A percentile compares a stretch with the other conserved stretches of the same genome.
phyloP scores from a whole-genome alignment of 2,329 filamentous ascomycete species.

The Fusarium subglutinans region DNA sequence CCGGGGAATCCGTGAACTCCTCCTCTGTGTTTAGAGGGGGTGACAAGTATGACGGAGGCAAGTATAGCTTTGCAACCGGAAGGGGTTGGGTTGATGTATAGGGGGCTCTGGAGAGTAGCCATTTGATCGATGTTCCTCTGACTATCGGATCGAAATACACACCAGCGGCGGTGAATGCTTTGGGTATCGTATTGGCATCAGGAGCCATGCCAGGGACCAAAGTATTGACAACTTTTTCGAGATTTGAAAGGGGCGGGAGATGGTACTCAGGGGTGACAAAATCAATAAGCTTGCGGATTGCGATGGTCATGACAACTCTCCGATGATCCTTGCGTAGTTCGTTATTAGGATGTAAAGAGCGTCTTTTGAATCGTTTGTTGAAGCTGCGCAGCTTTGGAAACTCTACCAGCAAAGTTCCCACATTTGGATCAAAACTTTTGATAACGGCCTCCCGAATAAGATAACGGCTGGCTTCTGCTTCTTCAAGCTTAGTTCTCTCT shows the following conservation, averaged over 20 bases:
- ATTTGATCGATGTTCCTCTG: conserved; percentile 41
- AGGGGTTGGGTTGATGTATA: conserved; percentile 53
- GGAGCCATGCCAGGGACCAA: conserved; percentile 58
- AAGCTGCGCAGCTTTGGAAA: conserved; percentile 47
- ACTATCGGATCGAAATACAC: conserved; percentile 51
- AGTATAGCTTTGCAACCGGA: conserved; percentile 40
- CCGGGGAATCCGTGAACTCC: conserved; percentile 3
- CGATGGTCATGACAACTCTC: conserved; percentile 56
- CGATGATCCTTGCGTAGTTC: conserved; percentile 47
- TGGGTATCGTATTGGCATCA: conserved; percentile 38
- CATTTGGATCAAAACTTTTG: conserved; percentile 57
- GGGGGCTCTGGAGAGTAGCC: conserved; percentile 59
- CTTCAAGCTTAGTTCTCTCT: conserved; percentile 53
- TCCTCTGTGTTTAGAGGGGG: conserved; percentile 9
- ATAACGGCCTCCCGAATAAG: conserved; percentile 60
- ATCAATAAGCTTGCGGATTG: conserved; percentile 59
- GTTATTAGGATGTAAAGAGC: conserved; percentile 36
- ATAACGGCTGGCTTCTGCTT: conserved; percentile 63
- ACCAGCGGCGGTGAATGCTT: conserved; percentile 53
- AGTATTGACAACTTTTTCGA: conserved; percentile 57
- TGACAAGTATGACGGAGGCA: conserved; percentile 30
- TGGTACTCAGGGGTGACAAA: conserved; percentile 61
- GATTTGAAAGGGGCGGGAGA: conserved; percentile 52
- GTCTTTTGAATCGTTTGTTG: conserved; percentile 34
- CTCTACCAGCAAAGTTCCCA: conserved; percentile 58